Base-by-base conservation (phyloP, 257 asterid genomes). In the Plectranthus barbatus region DNA sequence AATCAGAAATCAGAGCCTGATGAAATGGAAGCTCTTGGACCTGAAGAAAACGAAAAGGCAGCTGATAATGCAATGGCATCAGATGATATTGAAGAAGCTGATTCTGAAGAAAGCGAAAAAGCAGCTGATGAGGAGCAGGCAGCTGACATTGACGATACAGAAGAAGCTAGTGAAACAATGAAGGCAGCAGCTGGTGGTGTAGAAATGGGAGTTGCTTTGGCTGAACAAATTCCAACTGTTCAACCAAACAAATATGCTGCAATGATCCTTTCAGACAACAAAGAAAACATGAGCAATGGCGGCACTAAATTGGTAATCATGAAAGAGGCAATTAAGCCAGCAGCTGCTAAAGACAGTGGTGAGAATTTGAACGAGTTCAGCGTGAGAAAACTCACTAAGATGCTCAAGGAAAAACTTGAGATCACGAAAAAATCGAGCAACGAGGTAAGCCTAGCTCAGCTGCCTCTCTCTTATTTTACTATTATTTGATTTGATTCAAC, bases 221-320 rank as follows among this genome's bases (percentile, higher is more conserved):
- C 31, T 14, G 54, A 70, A 44, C 51, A 59, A 7, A 36, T 60
- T 26, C 48, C 55, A n/a, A n/a, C 55, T 65, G 70, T 29, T 67
- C 58, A 14, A 62, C 51, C 51, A 69, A 68, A 61, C 39, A 77
- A 19, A 8, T 31, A 9, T 36, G 1, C 12, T 7, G 41, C 53
- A 47, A 18, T 42, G 14, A 13, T 42, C 33, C 33, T 73, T 45
- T 45, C 80, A 11, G 88, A 83, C 29, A 74, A 82, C 84, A 86
- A 86, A 76, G 91, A 81, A 80, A 88, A 82, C 64, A 26, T 26
- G 2, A 72, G 69, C 21, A 76, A 54, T 47, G 66, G 66, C 65
- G 76, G 69, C 9, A 66, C 66, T 12, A 71, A 68, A 11, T 6
- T 75, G 71, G 59, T 60, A 36, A 12, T 61, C 21, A 48, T 59